These are phyloP conservation scores for Sclerotinia sclerotiorum DNA, from an alignment of 2,329 filamentous ascomycete genomes.

Conservation along the genomic window DNA sequence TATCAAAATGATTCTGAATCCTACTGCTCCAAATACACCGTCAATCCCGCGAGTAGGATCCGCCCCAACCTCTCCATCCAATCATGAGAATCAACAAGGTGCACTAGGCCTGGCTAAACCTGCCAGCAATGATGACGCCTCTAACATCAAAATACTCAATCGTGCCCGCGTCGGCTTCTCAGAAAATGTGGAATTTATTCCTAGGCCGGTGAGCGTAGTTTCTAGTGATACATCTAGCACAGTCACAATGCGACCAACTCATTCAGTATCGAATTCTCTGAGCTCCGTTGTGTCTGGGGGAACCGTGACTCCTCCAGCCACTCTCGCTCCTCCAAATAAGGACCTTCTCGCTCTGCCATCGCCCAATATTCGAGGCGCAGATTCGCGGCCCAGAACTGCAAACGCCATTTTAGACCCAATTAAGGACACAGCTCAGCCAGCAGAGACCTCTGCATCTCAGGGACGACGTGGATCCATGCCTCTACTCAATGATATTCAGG, in stretches of 20 bases:
- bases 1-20: constrained; percentile 65
- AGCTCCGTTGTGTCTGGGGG: constrained; percentile 72
- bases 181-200: constrained; percentile 80
- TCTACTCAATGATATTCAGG: constrained; percentile 45
- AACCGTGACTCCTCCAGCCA: constrained; percentile 39
- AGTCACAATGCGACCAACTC: constrained; percentile 61
- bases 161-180: constrained; percentile 78
- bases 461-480: constrained; percentile 60
- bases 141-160: constrained; percentile 39
- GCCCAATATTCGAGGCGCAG: constrained; percentile 45
- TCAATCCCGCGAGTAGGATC: constrained; percentile 33
- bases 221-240: constrained; percentile 84
- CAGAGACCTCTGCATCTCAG: constrained; percentile 38
- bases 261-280: constrained; percentile 70
- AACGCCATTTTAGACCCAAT: constrained; percentile 60
- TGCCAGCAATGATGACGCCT: constrained; percentile 13
- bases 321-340: constrained; percentile 38
- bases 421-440: constrained; percentile 41
- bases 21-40: constrained; percentile 27
- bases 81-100: constrained; percentile 23
- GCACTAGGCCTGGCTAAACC: neutral
- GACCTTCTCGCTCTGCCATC: constrained; percentile 44
- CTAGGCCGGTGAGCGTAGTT: constrained; percentile 76
- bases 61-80: constrained; percentile 48
- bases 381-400: constrained; percentile 66